A percentile compares a stretch with the other conserved stretches of the same genome.
Evolutionary conservation across 345 rosid species (phyloP).

Genomic region (Bruguiera parviflora): DNA sequence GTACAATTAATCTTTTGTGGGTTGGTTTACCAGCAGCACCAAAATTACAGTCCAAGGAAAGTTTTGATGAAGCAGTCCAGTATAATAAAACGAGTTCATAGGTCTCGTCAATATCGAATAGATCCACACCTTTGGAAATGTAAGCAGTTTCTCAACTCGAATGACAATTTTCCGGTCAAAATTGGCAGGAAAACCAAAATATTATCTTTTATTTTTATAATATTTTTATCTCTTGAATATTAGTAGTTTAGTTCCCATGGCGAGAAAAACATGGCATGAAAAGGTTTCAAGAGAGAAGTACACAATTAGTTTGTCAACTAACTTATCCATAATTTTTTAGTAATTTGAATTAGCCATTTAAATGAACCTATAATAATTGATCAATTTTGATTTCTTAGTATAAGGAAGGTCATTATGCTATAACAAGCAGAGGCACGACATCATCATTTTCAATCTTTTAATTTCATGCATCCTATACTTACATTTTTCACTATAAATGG

Average conservation of each 20-base stretch:
- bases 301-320: background rate
- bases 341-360: background rate
- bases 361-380: no score
- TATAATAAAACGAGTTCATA: conserved; percentile 8
- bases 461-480: no score
- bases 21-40: background rate
- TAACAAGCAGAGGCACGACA: no score
- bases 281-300: background rate
- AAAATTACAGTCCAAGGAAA: conserved; percentile 28
- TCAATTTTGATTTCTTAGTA: no score
- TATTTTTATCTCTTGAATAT: background rate
- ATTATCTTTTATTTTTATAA: background rate
- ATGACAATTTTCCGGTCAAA: background rate
- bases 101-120: conserved; percentile 24
- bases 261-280: background rate
- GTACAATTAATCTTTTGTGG: background rate
- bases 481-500: no score
- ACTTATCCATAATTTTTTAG: background rate
- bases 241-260: background rate
- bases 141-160: no score
- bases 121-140: conserved; percentile 4
- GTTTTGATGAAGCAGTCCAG: background rate
- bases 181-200: background rate
- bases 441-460: no score
- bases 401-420: no score